A percentile compares a stretch with the other conserved stretches of the same genome.
Conservation (phyloP, 2,329 filamentous ascomycete genomes). For the Fusarium guadeloupense region DNA sequence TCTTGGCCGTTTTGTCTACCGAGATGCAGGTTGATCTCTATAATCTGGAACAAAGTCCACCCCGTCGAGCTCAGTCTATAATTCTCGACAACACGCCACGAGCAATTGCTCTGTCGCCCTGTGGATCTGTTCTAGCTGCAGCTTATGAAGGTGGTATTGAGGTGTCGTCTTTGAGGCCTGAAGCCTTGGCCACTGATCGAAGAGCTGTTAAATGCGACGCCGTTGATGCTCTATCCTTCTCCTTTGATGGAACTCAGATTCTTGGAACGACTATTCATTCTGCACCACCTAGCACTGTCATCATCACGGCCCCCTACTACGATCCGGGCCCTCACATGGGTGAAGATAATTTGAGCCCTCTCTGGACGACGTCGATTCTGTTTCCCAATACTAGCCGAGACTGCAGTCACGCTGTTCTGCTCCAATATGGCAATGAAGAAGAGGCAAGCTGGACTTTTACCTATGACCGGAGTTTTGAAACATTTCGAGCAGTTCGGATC, state of each 20-base stretch:
- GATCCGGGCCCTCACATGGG: slow-evolving; percentile 73
- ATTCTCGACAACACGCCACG: slow-evolving; percentile 81
- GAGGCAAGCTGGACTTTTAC: slow-evolving; percentile 81
- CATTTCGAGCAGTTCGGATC: slow-evolving; percentile 79
- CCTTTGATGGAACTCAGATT: slow-evolving; percentile 79
- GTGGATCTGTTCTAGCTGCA: slow-evolving; percentile 82
- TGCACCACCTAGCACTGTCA: slow-evolving; percentile 73
- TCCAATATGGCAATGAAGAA: slow-evolving; percentile 68
- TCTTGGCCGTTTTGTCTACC: slow-evolving; percentile 81
- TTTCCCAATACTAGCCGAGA: slow-evolving; percentile 84
- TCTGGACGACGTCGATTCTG: slow-evolving; percentile 88
- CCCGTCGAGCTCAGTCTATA: slow-evolving; percentile 77
- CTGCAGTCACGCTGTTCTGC: slow-evolving; percentile 78
- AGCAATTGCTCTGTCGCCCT: slow-evolving; percentile 82
- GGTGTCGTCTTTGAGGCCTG: slow-evolving; percentile 76
- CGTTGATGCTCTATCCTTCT: slow-evolving; percentile 79
- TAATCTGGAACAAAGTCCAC: slow-evolving; percentile 70
- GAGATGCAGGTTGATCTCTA: slow-evolving; percentile 91
- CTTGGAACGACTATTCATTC: slow-evolving; percentile 77
- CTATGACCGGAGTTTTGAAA: slow-evolving; percentile 79
- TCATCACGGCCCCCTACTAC: slow-evolving; percentile 82
- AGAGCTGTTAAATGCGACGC: slow-evolving; percentile 81
- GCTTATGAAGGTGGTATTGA: slow-evolving; percentile 92
- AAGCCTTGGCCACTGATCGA: slow-evolving; percentile 71
- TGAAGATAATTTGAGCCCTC: slow-evolving; percentile 74